Evolutionary conservation across 805 yeast genomes (phyloP), one percentile per base, ranked within the genome.

Genomic region (Yamadazyma kitorensis): DNA sequence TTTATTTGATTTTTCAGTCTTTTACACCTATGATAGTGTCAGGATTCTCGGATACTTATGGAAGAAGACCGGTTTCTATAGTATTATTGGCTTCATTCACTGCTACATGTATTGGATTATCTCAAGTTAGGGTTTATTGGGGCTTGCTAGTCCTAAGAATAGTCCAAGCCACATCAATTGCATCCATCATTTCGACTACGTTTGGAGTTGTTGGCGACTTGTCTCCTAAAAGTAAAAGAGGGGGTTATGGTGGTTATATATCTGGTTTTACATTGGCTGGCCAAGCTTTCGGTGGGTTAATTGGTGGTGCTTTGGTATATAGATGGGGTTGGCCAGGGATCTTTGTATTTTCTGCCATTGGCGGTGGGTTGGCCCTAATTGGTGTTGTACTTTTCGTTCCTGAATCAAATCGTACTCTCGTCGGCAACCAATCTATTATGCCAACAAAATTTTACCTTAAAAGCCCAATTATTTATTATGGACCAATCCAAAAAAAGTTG

Each of bases 1-100:
- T 82, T 0, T 86, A 86, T 49, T 68, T 82, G 27, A 55, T 83
- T 6, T 71, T 80, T 36, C 95, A 86, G 57, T 94, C 89, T 1
- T 36, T 83, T 0, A 58, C 83, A 0, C 95, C 96, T 0, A 69
- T 81, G 2, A 51, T 84, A 8, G 68, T 81, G 52, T 80, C 86
- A 0, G 64, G 78, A 1, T 44, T 84, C 14, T 79, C 88, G 1
- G 96, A 86, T 51, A 51, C 61, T 2, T 51, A 69, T 27, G 95
- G 95, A 0, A 70, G 95, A 47, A 59, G 95, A 29, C 86, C 89
- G 0, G 65, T 80, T 0, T 61, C 79, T 9, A 29, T 83, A 22
- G 29, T 54, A 3, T 80, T 86, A 27, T 52, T 82, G 7, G 5
- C 65, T 0, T 58, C 77, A 1, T 86, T 78, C 45, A 56, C 75